These are phyloP conservation scores for Boletales sp. DNA, from an alignment of 768 basidiomycete species.

Conservation along the genomic window DNA sequence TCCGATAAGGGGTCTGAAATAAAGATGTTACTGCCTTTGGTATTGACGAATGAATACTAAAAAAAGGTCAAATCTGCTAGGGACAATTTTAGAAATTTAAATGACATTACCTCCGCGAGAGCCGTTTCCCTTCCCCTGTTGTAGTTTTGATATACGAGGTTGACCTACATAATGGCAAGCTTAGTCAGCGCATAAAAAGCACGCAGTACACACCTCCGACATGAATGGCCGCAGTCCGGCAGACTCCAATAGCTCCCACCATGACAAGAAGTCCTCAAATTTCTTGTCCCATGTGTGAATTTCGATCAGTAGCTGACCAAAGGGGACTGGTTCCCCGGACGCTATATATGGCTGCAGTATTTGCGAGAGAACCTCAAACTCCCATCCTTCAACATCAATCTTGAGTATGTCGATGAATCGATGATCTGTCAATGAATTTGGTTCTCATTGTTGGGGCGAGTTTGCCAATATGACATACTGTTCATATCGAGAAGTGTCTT, in stretches of 20 bases:
- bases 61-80: conserved; percentile 3
- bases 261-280: conserved; percentile 35
- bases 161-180: conserved; percentile 38
- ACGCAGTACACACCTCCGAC: conserved; percentile 33
- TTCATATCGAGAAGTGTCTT: conserved; percentile 42
- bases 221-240: conserved; percentile 47
- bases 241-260: conserved; percentile 46
- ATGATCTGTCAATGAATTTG: conserved; percentile 26
- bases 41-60: conserved; percentile 54
- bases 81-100: neutral
- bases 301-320: conserved; percentile 47
- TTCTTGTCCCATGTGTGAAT: conserved; percentile 39
- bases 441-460: neutral
- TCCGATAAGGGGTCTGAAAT: conserved; percentile 25
- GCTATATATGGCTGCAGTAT: conserved; percentile 37
- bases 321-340: conserved; percentile 37
- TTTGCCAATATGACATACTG: conserved; percentile 24
- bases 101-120: conserved; percentile 43
- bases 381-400: conserved; percentile 48
- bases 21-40: conserved; percentile 48
- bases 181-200: neutral
- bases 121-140: conserved; percentile 43
- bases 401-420: conserved; percentile 39
- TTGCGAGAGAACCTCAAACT: conserved; percentile 41
- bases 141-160: conserved; percentile 57